phyloP scores from a whole-genome alignment of 495 filamentous ascomycete genomes.

The Copromyces sp. region DNA sequence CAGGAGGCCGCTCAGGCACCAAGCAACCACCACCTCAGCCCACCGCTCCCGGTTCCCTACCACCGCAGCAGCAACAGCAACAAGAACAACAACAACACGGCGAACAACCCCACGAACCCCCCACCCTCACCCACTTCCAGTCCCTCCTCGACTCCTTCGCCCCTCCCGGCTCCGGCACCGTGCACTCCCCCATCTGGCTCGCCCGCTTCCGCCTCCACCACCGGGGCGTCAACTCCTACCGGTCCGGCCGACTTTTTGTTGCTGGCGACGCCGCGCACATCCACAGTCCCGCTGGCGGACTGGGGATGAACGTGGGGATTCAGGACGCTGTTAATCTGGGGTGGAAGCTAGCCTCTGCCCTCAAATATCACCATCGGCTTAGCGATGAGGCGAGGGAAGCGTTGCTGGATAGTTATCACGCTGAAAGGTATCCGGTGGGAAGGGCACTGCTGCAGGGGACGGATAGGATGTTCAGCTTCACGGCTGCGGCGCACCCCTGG shows the following conservation, averaged over 20 bases:
- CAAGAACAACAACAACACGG: neutral
- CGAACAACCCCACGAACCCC: conserved; percentile 10
- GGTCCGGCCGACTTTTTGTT: conserved; percentile 35
- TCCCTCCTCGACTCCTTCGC: conserved; percentile 16
- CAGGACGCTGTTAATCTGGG: conserved; percentile 49
- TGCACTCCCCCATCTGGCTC: conserved; percentile 28
- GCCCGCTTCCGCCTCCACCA: conserved; percentile 32
- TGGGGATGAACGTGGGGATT: conserved; percentile 54
- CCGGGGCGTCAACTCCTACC: conserved; percentile 26
- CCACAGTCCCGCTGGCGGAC: conserved; percentile 46
- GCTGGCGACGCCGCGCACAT: conserved; percentile 52
- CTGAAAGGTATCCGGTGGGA: conserved; percentile 29
- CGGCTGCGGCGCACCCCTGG: conserved; percentile 20
- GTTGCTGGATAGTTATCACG: conserved; percentile 29
- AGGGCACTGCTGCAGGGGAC: conserved; percentile 25
- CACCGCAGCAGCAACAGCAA: neutral
- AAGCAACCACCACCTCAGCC: conserved; percentile 6
- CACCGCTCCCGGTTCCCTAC: neutral
- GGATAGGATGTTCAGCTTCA: conserved; percentile 28
- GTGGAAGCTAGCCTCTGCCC: conserved; percentile 41
- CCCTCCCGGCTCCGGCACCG: conserved; percentile 20
- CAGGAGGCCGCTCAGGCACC: conserved; percentile 3
- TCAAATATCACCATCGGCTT: conserved; percentile 6
- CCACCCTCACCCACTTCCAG: conserved; percentile 24
- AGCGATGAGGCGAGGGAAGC: conserved; percentile 6